These are phyloP conservation scores for Candida krabiensis DNA, from an alignment of 805 yeast genomes.

Conservation along the genomic window DNA sequence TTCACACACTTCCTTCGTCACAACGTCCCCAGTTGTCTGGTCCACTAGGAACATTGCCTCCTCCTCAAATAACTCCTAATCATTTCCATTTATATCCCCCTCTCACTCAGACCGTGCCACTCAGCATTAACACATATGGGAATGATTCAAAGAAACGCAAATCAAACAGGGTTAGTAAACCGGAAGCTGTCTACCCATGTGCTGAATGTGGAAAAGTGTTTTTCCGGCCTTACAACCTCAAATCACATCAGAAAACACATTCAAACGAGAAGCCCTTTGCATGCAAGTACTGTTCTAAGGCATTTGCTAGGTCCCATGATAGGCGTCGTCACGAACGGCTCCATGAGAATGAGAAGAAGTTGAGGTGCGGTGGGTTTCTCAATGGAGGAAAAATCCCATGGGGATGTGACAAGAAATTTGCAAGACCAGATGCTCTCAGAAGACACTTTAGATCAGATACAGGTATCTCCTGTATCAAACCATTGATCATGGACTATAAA, in stretches of 20 bases:
- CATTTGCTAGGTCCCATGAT: conserved; percentile 78
- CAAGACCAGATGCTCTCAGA: conserved; percentile 75
- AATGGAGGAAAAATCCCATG: conserved; percentile 58
- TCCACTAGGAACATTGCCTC: conserved; percentile 2
- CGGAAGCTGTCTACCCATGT: conserved; percentile 35
- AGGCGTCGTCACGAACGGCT: conserved; percentile 71
- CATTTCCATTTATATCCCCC: conserved; percentile 5
- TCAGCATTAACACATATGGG: background rate
- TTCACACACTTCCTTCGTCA: conserved; percentile 1
- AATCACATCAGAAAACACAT: conserved; percentile 51
- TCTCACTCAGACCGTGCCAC: conserved; percentile 2
- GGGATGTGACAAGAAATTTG: conserved; percentile 77
- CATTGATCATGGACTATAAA: conserved; percentile 56
- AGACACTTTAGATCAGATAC: conserved; percentile 76
- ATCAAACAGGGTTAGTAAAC: conserved; percentile 4
- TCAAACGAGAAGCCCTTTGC: conserved; percentile 69
- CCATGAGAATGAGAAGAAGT: conserved; percentile 73
- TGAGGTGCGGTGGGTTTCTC: conserved; percentile 62
- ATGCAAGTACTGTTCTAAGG: conserved; percentile 62
- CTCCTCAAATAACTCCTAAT: conserved; percentile 2
- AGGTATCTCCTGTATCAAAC: conserved; percentile 67
- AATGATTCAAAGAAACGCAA: background rate
- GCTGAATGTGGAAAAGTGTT: conserved; percentile 44
- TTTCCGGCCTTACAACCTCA: conserved; percentile 49
- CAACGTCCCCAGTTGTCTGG: conserved; percentile 4